Conservation (phyloP, 768 basidiomycete genomes). For the Leccinum olivaceopallidum region DNA sequence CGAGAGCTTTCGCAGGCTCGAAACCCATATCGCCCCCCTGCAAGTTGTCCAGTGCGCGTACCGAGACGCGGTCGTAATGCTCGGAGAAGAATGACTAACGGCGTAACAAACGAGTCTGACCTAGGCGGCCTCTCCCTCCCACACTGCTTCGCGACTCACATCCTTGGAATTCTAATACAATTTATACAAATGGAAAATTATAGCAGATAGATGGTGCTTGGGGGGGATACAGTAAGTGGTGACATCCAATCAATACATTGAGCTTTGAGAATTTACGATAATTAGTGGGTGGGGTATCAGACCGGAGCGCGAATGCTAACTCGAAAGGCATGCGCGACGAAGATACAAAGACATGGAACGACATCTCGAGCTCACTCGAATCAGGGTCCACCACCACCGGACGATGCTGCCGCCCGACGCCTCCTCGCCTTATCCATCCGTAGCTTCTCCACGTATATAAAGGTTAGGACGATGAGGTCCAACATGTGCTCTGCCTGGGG, state of each 20-base stretch:
- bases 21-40: no score
- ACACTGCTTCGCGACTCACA: no score
- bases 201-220: no score
- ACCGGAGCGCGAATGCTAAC: neutral
- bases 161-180: neutral
- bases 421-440: constrained; percentile 24
- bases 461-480: constrained; percentile 29
- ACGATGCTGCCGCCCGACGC: constrained; percentile 5
- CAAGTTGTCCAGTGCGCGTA: no score
- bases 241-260: neutral
- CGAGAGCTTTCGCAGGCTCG: no score
- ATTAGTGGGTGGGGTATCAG: neutral
- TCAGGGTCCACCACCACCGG: constrained; percentile 22
- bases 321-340: neutral
- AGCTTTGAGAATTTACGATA: neutral
- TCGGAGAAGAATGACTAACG: no score
- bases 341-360: neutral
- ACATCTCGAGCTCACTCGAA: neutral
- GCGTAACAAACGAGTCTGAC: no score
- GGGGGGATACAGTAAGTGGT: neutral
- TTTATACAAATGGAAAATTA: neutral
- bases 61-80: no score
- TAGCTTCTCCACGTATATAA: constrained; percentile 33
- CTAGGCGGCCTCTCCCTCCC: no score
- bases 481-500: constrained; percentile 25